Evolutionary conservation across 1,139 yeast genomes (phyloP).

Genomic region (Yamadazyma pseudoaaseri): DNA sequence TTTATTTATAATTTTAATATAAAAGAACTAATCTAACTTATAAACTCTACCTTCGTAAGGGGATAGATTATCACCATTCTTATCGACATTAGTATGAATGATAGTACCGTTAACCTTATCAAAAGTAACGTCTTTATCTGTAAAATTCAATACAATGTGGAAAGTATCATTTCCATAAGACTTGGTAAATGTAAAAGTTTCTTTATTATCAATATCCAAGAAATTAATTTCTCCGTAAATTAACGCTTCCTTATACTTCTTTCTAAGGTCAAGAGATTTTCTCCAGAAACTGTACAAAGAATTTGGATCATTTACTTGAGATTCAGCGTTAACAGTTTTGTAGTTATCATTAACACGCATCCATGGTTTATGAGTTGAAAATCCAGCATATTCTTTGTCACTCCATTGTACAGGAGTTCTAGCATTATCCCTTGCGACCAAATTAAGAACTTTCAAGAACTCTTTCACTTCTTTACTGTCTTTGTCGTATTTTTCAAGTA

Average conservation of each 20-base stretch:
- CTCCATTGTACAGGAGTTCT: slow-evolving; percentile 66
- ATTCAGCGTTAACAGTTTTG: slow-evolving; percentile 46
- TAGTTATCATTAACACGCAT: slow-evolving; percentile 53
- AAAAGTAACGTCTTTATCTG: slow-evolving; percentile 29
- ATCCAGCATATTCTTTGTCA: slow-evolving; percentile 45
- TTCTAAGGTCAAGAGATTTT: slow-evolving; percentile 43
- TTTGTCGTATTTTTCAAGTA: slow-evolving; percentile 33
- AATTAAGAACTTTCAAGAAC: slow-evolving; percentile 29
- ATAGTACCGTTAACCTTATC: slow-evolving; percentile 29
- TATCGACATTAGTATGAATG: slow-evolving; percentile 25
- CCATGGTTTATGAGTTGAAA: slow-evolving; percentile 55
- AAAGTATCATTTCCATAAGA: slow-evolving; percentile 18
- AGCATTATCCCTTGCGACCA: slow-evolving; percentile 55
- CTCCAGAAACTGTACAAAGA: slow-evolving; percentile 51
- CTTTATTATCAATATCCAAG: slow-evolving; percentile 23
- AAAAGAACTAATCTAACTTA: slow-evolving; percentile 14
- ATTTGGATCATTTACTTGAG: slow-evolving; percentile 45
- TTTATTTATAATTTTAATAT: too few species aligned
- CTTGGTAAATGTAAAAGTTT: slow-evolving; percentile 13
- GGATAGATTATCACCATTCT: slow-evolving; percentile 22
- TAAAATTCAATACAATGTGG: slow-evolving; percentile 48
- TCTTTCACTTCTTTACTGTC: slow-evolving; percentile 27
- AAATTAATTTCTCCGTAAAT: slow-evolving; percentile 46
- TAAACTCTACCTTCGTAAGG: slow-evolving; percentile 43
- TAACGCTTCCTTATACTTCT: slow-evolving; percentile 39